Percentiles rank a stretch among this genome's conserved stretches.
Evolutionary conservation across 495 filamentous ascomycete species (phyloP).

Genomic region (Penicillium alfredii): DNA sequence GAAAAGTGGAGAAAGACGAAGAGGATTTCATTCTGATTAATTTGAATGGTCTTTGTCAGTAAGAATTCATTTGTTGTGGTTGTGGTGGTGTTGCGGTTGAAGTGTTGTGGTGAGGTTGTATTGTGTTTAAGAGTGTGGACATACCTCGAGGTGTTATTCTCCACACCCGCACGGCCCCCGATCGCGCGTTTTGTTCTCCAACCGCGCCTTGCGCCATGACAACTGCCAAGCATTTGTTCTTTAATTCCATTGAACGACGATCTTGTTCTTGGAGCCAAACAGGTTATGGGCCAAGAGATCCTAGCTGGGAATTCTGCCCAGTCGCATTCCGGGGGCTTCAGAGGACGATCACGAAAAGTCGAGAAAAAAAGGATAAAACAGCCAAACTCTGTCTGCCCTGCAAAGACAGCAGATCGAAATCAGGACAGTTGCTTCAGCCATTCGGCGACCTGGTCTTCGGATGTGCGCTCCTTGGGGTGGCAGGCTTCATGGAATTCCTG

Average conservation of each 20-base stretch:
- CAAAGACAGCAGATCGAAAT: conserved; percentile 4
- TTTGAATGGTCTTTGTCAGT: no score
- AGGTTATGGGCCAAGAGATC: not conserved
- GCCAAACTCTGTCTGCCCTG: no score
- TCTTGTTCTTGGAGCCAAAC: conserved; percentile 4
- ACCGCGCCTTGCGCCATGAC: conserved; percentile 16
- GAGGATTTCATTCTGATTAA: no score
- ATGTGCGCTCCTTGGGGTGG: conserved; percentile 46
- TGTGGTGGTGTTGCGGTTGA: no score
- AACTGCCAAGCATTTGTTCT: conserved; percentile 20
- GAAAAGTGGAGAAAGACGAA: no score
- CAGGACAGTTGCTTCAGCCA: conserved; percentile 59
- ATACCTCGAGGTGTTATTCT: conserved; percentile 2
- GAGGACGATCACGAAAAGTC: not conserved
- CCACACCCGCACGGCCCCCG: not conserved
- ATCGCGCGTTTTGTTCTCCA: conserved; percentile 5
- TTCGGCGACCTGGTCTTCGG: conserved; percentile 62
- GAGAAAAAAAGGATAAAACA: no score
- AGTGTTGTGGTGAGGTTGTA: not conserved
- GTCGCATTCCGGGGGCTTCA: not conserved
- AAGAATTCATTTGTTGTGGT: no score
- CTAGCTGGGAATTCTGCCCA: not conserved
- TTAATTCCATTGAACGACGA: conserved; percentile 3
- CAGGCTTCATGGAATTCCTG: conserved; percentile 50
- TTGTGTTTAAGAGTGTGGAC: not conserved